Conservation (phyloP, 306 rosid species). For the Casuarina equisetifolia region DNA sequence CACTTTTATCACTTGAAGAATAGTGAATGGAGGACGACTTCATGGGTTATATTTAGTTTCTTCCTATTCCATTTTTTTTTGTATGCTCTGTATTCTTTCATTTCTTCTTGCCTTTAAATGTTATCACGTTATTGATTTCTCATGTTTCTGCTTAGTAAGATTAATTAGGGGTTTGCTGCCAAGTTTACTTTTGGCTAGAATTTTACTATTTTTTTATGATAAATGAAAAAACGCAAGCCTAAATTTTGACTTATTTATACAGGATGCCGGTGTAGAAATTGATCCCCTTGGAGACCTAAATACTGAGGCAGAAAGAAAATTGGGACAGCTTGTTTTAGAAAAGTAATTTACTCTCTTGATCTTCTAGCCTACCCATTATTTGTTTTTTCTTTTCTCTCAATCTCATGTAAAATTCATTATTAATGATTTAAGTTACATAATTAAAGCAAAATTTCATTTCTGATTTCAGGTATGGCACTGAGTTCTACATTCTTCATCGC, state of each 20-base stretch:
- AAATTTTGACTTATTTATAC: slow-evolving; percentile 27
- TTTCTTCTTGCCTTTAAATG: not conserved
- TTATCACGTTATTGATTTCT: not conserved
- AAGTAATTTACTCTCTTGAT: slow-evolving; percentile 48
- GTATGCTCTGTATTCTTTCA: not conserved
- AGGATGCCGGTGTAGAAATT: slow-evolving; percentile 82
- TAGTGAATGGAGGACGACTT: not conserved
- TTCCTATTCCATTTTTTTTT: not conserved
- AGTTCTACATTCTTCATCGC: slow-evolving; percentile 86
- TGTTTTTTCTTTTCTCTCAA: slow-evolving; percentile 1
- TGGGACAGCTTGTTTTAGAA: slow-evolving; percentile 79
- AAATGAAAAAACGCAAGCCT: not conserved
- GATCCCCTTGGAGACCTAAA: slow-evolving; percentile 92
- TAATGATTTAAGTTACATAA: not conserved
- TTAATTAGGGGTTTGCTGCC: not conserved
- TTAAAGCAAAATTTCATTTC: slow-evolving; percentile 15
- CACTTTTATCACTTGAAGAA: not conserved
- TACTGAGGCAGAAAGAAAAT: slow-evolving; percentile 81
- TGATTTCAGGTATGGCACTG: slow-evolving; percentile 71
- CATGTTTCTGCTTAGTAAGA: not conserved
- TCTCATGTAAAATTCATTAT: not conserved
- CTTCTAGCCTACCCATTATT: not conserved
- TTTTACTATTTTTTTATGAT: not conserved
- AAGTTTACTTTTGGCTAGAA: not conserved
- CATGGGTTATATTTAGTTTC: not conserved